phyloP scores from a whole-genome alignment of 768 basidiomycete genomes.

The Cystoderma amianthinum region DNA sequence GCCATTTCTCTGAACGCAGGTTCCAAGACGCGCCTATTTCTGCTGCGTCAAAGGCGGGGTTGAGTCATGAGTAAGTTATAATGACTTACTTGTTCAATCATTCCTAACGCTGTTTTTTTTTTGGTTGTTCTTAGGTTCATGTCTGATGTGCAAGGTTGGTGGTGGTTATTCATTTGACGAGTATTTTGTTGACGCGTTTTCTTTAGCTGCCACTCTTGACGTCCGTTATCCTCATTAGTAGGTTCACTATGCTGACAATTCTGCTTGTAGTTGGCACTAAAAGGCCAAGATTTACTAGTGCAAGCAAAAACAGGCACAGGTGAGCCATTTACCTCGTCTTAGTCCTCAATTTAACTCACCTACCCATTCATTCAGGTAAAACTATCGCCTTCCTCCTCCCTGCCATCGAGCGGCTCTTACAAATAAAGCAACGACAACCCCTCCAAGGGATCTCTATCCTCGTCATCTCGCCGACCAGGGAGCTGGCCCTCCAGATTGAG shows the following conservation, averaged over 20 bases:
- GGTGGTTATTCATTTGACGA: too few relatives aligned
- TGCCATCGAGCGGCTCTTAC: constrained; percentile 59
- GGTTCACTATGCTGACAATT: too few relatives aligned
- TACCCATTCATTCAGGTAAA: constrained; percentile 33
- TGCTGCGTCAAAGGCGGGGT: constrained; percentile 27
- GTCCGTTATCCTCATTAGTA: too few relatives aligned
- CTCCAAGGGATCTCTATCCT: constrained; percentile 44
- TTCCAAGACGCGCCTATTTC: constrained; percentile 31
- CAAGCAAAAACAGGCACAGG: constrained; percentile 60
- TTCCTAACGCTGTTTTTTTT: constrained; percentile 1
- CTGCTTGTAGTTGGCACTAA: constrained; percentile 22
- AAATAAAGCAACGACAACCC: constrained; percentile 39
- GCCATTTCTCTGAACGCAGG: constrained; percentile 21
- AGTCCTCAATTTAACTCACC: background rate
- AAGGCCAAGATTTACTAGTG: constrained; percentile 37
- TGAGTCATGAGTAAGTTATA: constrained; percentile 34
- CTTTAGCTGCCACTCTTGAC: constrained; percentile 30
- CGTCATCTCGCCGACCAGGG: constrained; percentile 68
- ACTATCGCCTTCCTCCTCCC: constrained; percentile 75
- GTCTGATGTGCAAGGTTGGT: constrained; percentile 40
- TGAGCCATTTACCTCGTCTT: constrained; percentile 11
- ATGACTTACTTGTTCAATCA: constrained; percentile 1
- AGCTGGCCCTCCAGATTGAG: constrained; percentile 65
- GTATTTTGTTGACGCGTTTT: background rate
- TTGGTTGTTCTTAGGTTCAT: constrained; percentile 22